Conservation (phyloP, 2,329 filamentous ascomycete species). For the Neospermospora avenae region DNA sequence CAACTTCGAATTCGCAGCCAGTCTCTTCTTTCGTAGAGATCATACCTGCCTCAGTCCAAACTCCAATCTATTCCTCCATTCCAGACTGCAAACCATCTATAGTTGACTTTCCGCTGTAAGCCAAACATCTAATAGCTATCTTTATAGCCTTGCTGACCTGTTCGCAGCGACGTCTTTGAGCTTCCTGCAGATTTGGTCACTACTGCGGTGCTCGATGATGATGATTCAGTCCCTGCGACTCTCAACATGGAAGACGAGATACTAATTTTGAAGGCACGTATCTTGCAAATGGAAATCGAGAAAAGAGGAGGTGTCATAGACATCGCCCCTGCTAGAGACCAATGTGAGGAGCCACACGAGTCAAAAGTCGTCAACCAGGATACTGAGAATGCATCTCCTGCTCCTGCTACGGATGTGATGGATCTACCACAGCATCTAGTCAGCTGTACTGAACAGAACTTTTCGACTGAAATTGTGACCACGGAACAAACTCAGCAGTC, state of each 20-base stretch:
- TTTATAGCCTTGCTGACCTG: neutral
- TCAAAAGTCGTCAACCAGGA: neutral
- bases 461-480: neutral
- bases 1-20: neutral
- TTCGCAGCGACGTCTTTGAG: constrained; percentile 4
- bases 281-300: constrained; percentile 30
- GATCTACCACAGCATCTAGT: neutral
- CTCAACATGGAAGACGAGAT: constrained; percentile 29
- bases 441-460: neutral
- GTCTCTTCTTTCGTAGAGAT: neutral
- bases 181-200: constrained; percentile 5
- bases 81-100: neutral
- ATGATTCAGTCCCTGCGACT: constrained; percentile 6
- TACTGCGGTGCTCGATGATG: constrained; percentile 1
- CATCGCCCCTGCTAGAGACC: neutral
- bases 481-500: neutral
- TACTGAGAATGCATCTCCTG: neutral
- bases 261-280: constrained; percentile 25
- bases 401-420: neutral
- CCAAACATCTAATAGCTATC: too few species aligned
- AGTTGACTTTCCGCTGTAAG: neutral
- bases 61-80: neutral
- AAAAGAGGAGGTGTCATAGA: constrained; percentile 17
- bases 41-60: neutral
- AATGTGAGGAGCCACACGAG: neutral